A percentile compares a stretch with the other conserved stretches of the same genome.
Evolutionary conservation across 805 yeast genomes (phyloP).

Genomic region (Metschnikowia picachoensis): DNA sequence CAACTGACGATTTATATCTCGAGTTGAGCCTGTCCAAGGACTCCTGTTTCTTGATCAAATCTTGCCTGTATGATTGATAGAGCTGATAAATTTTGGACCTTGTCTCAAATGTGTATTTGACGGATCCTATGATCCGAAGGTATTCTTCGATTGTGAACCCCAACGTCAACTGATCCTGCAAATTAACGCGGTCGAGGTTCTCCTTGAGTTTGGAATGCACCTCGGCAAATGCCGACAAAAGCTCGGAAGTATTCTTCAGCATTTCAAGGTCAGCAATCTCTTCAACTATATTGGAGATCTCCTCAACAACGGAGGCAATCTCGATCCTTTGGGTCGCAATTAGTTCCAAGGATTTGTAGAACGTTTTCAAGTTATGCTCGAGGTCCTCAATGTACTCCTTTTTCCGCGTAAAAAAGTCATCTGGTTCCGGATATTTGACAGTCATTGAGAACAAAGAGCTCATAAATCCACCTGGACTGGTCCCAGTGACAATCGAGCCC

Average conservation of each 20-base stretch:
- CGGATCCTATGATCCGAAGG: slow-evolving; percentile 68
- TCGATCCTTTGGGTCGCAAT: slow-evolving; percentile 76
- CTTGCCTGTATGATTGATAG: slow-evolving; percentile 41
- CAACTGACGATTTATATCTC: slow-evolving; percentile 51
- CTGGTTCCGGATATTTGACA: slow-evolving; percentile 70
- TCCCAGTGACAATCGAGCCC: slow-evolving; percentile 19
- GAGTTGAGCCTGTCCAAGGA: slow-evolving; percentile 41
- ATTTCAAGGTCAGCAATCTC: slow-evolving; percentile 73
- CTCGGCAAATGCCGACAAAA: slow-evolving; percentile 66
- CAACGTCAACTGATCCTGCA: slow-evolving; percentile 82
- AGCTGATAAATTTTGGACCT: slow-evolving; percentile 54
- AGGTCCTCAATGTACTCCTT: slow-evolving; percentile 64
- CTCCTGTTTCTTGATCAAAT: slow-evolving; percentile 44
- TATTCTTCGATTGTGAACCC: slow-evolving; percentile 90
- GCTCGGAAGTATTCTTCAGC: slow-evolving; percentile 57
- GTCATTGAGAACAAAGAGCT: slow-evolving; percentile 68
- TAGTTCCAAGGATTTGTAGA: slow-evolving; percentile 67
- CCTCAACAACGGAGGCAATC: slow-evolving; percentile 63
- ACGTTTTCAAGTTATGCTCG: slow-evolving; percentile 66
- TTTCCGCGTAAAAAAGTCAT: slow-evolving; percentile 70
- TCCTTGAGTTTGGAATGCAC: slow-evolving; percentile 70
- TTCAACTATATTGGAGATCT: slow-evolving; percentile 51
- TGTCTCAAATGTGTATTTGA: slow-evolving; percentile 68
- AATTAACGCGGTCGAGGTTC: slow-evolving; percentile 67
- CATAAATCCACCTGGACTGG: slow-evolving; percentile 53